Evolutionary conservation across 768 basidiomycete genomes (phyloP).

Genomic region (Agaricus sinodeliciosus): DNA sequence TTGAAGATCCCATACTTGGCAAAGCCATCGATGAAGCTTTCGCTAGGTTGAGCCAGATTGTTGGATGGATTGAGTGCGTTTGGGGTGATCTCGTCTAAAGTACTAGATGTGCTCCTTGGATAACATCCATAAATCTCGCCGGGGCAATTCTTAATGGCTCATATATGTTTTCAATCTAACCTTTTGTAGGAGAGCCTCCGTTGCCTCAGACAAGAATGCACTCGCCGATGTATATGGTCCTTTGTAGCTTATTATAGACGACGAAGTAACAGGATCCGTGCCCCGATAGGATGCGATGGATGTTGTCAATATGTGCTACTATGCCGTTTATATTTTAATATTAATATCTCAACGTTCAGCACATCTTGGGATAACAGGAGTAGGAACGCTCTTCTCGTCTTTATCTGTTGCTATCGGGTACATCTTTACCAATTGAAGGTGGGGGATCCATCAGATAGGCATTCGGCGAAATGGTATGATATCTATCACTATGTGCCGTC

Average conservation of each 20-base stretch:
- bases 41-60: slow-evolving; percentile 29
- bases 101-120: not conserved
- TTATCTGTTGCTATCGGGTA: no score
- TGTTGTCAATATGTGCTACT: not conserved
- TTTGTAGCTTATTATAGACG: not conserved
- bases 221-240: not conserved
- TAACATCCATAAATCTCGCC: not conserved
- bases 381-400: no score
- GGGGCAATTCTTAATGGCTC: not conserved
- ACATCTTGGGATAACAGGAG: no score
- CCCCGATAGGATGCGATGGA: not conserved
- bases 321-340: not conserved
- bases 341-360: no score
- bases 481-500: not conserved
- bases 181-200: not conserved
- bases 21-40: slow-evolving; percentile 35
- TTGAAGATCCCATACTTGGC: slow-evolving; percentile 56
- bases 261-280: no score
- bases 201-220: not conserved
- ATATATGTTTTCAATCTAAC: no score
- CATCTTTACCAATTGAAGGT: no score
- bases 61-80: slow-evolving; percentile 49
- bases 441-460: not conserved
- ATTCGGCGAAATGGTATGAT: not conserved
- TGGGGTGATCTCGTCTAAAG: slow-evolving; percentile 42